Evolutionary conservation across 2,329 filamentous ascomycete genomes (phyloP), one percentile per base, ranked within the genome.

Genomic region (Calonectria naviculata): DNA sequence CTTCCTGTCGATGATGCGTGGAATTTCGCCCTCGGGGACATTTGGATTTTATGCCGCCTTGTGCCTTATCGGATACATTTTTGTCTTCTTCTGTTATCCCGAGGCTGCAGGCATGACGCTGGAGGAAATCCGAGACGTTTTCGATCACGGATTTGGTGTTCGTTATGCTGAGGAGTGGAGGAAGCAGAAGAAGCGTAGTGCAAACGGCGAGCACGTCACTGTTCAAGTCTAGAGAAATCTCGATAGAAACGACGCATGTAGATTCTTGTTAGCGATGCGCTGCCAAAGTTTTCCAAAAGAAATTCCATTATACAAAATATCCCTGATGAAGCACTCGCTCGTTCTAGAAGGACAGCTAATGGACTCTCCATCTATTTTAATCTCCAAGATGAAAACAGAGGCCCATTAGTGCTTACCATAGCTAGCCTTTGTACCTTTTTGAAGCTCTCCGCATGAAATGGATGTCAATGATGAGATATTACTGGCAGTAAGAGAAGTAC

Each of bases 91-190:
- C 78, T 87, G 80, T 73, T 88, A 87, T 71, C 87, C 87, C 1
- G 85, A 89, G 72, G 86, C 86, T 7, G 85, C 87, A 56, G 87
- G 87, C 9, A 85, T 89, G 84, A 84, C 87, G 12, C 77, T 89
- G 1, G 88, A 89, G 75, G 85, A 86, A 26, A 83, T 88, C 26
- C 80, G 85, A 24, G 84, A 85, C 49, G 83, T 88, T 24, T 89
- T 88, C 72, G 78, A 82, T 46, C 81, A 85, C 66, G 84, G 84
- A 4, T 87, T 86, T 70, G 85, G 85, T 10, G 81, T 86, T 8
- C 76, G 80, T 64, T 74, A 74, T 47, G 72, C 72, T 3, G 70
- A 72, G 46, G 67, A 74, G 64, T 72, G 70, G 70, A 71, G 70
- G 8, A 72, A 74, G 67, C 72, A 74, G 56, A 74, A 64, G 61